These are phyloP conservation scores for Lipomyces japonicus DNA, from an alignment of 805 yeast genomes.

Conservation along the genomic window DNA sequence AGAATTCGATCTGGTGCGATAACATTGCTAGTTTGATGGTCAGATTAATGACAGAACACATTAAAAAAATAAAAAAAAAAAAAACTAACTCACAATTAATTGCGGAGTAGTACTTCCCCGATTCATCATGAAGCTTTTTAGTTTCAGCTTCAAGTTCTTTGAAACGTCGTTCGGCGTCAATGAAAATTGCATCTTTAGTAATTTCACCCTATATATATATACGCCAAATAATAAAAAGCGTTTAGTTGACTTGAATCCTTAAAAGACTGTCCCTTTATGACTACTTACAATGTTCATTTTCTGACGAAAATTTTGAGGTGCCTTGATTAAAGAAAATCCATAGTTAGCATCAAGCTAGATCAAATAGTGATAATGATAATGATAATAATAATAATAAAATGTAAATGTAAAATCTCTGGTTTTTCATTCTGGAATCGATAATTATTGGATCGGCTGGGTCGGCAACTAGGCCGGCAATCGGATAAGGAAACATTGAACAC, in stretches of 20 bases:
- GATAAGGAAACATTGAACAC: not conserved
- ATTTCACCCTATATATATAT: slow-evolving; percentile 32
- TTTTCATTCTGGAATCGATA: too few relatives aligned
- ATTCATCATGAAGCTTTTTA: slow-evolving; percentile 82
- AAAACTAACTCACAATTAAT: slow-evolving; percentile 58
- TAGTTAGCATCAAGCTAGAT: not conserved
- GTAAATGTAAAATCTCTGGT: too few relatives aligned
- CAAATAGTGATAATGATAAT: too few relatives aligned
- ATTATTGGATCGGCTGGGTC: too few relatives aligned
- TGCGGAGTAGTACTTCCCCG: slow-evolving; percentile 83
- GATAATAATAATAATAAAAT: too few relatives aligned
- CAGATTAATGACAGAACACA: not conserved
- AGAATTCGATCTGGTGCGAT: slow-evolving; percentile 87
- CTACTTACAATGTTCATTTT: slow-evolving; percentile 72
- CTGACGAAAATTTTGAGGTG: slow-evolving; percentile 88
- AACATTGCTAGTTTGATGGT: slow-evolving; percentile 51
- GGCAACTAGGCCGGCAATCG: too few relatives aligned
- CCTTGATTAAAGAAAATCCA: slow-evolving; percentile 21
- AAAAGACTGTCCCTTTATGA: not conserved
- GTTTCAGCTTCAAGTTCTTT: slow-evolving; percentile 88
- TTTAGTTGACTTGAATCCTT: not conserved
- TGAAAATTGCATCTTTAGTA: slow-evolving; percentile 82
- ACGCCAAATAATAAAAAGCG: not conserved
- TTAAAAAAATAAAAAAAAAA: not conserved
- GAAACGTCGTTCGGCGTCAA: slow-evolving; percentile 94